A percentile compares a stretch with the other conserved stretches of the same genome.
Conservation (phyloP, 1,284 basidiomycete genomes). For the Amylostereum areolatum region DNA sequence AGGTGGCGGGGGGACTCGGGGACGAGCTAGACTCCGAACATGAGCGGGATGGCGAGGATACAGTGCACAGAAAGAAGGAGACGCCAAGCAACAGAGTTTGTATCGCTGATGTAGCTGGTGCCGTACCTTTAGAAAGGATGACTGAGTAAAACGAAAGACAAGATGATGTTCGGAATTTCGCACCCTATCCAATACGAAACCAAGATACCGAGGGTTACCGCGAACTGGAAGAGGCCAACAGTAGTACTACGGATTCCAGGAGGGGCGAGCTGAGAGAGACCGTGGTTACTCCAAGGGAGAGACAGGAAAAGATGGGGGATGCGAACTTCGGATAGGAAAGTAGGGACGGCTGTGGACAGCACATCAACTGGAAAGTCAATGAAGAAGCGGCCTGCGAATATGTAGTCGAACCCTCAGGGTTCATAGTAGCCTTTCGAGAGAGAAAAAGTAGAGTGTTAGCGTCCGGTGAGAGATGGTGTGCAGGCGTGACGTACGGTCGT, state of each 20-base stretch:
- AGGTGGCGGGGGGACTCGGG: constrained; percentile 37
- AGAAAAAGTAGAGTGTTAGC: too few relatives aligned
- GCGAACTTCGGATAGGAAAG: too few relatives aligned
- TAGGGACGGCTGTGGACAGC: too few relatives aligned
- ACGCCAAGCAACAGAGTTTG: constrained; percentile 26
- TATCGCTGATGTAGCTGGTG: constrained; percentile 23
- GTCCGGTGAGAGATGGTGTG: too few relatives aligned
- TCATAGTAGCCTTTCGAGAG: neutral
- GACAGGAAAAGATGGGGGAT: too few relatives aligned
- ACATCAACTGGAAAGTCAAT: constrained; percentile 20
- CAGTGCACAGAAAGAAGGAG: constrained; percentile 32
- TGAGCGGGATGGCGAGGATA: constrained; percentile 26
- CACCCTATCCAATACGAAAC: too few relatives aligned
- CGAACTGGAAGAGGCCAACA: constrained; percentile 19
- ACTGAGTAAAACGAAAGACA: too few relatives aligned
- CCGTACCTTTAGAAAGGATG: too few relatives aligned
- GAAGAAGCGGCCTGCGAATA: constrained; percentile 21
- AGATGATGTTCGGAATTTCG: too few relatives aligned
- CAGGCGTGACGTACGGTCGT: constrained; percentile 13
- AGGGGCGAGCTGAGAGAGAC: constrained; percentile 19
- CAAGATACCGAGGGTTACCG: too few relatives aligned
- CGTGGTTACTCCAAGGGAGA: too few relatives aligned
- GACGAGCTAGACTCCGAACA: constrained; percentile 22
- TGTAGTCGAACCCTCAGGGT: neutral
- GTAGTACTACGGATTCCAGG: constrained; percentile 19